Evolutionary conservation across 192 early-diverging fungal species (phyloP).

Genomic region (Rhizoclosmatium globosum): DNA sequence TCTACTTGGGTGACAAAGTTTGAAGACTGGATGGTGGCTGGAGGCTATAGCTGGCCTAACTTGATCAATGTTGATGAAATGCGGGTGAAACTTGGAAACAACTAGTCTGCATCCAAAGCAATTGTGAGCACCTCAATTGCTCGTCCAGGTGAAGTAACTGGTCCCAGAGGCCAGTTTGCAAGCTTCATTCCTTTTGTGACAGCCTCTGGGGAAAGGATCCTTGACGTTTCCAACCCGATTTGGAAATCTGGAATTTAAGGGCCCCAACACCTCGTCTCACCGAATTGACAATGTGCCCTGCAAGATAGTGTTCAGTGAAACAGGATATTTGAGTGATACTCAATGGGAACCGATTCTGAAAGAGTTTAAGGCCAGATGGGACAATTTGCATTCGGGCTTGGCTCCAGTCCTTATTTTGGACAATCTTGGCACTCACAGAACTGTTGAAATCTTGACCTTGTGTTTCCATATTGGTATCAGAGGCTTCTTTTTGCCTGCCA

Average conservation of each 20-base stretch:
- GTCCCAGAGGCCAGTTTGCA: not conserved
- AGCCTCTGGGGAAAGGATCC: slow-evolving; percentile 8
- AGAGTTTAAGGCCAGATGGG: not conserved
- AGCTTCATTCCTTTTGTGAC: slow-evolving; percentile 6
- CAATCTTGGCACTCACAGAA: not conserved
- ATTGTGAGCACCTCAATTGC: not conserved
- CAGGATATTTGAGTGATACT: not conserved
- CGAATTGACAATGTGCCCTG: not conserved
- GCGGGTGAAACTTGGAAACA: not conserved
- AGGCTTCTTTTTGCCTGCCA: slow-evolving; percentile 5
- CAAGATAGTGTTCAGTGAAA: not conserved
- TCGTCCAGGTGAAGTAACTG: not conserved
- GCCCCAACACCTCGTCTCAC: not conserved
- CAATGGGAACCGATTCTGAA: not conserved
- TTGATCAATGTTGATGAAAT: slow-evolving; percentile 16
- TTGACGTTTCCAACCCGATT: not conserved
- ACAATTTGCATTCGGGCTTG: not conserved
- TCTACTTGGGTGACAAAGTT: not conserved
- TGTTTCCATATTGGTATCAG: not conserved
- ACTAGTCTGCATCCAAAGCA: not conserved
- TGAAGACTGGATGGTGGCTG: not conserved
- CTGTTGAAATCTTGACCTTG: not conserved
- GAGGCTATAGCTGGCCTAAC: not conserved
- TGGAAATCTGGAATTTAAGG: slow-evolving; percentile 6
- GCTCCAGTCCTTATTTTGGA: not conserved